These are phyloP conservation scores for Penicillium sp. DNA, from an alignment of 2,329 filamentous ascomycete species.

Conservation along the genomic window DNA sequence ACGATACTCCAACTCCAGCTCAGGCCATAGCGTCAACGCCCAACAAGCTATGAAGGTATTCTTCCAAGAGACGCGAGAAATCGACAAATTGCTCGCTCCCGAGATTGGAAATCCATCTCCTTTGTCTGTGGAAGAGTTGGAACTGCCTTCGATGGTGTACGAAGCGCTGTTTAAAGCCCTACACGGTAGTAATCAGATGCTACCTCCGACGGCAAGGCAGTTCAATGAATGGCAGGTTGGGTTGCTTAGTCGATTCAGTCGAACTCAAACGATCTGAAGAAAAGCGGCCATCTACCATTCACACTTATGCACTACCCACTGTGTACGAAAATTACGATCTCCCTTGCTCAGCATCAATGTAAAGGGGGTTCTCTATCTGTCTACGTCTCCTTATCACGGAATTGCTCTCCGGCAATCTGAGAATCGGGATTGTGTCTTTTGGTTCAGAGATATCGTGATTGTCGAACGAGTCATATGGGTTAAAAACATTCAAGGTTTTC, in stretches of 20 bases:
- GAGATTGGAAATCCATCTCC: slow-evolving; percentile 46
- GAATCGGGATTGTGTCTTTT: not conserved
- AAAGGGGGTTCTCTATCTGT: not conserved
- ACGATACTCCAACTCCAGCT: slow-evolving; percentile 58
- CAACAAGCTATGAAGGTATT: slow-evolving; percentile 64
- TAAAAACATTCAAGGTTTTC: not conserved
- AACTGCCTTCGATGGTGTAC: slow-evolving; percentile 47
- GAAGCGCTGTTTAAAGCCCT: slow-evolving; percentile 46
- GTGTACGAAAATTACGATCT: not conserved
- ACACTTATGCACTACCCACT: not conserved
- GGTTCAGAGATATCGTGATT: slow-evolving; percentile 9
- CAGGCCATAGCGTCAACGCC: slow-evolving; percentile 38
- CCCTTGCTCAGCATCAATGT: not conserved
- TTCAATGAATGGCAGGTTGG: slow-evolving; percentile 64
- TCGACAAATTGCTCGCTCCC: slow-evolving; percentile 44
- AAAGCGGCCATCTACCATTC: too few relatives aligned
- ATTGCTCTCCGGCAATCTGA: not conserved
- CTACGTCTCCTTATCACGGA: not conserved
- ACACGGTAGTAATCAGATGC: slow-evolving; percentile 47
- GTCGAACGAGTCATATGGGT: slow-evolving; percentile 4
- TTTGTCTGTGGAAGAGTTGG: slow-evolving; percentile 57
- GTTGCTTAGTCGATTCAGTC: slow-evolving; percentile 55
- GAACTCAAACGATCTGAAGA: slow-evolving; percentile 10
- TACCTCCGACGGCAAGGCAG: slow-evolving; percentile 57
- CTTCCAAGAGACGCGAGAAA: slow-evolving; percentile 50